These are phyloP conservation scores for Neurospora tetraspora DNA, from an alignment of 495 filamentous ascomycete species.

Conservation along the genomic window DNA sequence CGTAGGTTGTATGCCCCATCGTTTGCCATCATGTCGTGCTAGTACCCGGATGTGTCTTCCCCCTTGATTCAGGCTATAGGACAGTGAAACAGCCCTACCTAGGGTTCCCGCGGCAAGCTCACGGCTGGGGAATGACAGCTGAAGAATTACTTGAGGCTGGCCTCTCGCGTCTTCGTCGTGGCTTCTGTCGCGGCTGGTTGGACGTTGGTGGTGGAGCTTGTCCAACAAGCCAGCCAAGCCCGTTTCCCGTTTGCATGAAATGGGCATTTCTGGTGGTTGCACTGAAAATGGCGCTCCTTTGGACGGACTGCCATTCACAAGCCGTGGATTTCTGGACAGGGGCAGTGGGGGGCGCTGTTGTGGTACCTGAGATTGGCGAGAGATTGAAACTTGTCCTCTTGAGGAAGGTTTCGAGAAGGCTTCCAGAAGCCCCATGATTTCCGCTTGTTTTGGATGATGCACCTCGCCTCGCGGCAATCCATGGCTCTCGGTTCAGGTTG, in stretches of 20 bases:
- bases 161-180: not conserved
- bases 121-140: not conserved
- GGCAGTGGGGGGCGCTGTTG: not conserved
- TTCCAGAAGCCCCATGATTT: not conserved
- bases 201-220: not conserved
- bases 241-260: not conserved
- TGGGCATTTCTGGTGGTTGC: not conserved
- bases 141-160: not conserved
- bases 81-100: not conserved
- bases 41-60: not conserved
- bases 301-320: not conserved
- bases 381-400: not conserved
- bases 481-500: not conserved
- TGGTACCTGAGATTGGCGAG: not conserved
- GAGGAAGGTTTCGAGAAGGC: not conserved
- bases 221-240: not conserved
- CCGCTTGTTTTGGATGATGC: not conserved
- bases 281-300: not conserved
- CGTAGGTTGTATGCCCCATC: not conserved
- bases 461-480: not conserved
- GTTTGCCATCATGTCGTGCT: not conserved
- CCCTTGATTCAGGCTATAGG: not conserved
- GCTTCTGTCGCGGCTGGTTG: not conserved
- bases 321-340: not conserved
- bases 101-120: not conserved